phyloP scores from a whole-genome alignment of 2,329 filamentous ascomycete genomes.

The Trichoderma sp. region DNA sequence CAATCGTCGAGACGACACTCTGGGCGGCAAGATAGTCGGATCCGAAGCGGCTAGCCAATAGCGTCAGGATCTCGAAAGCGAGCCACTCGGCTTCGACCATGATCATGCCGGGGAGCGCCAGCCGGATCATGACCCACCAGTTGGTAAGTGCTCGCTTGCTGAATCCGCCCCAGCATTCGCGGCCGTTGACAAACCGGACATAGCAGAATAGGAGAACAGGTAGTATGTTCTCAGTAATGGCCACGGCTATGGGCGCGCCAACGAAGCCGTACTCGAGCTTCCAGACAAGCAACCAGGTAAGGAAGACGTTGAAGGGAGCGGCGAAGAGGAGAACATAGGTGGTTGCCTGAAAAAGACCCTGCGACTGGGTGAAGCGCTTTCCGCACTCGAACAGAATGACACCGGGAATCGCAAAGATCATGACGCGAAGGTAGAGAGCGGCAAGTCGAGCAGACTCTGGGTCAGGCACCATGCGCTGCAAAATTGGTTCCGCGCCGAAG shows the following conservation, averaged over 20 bases:
- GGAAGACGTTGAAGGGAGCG: slow-evolving; percentile 71
- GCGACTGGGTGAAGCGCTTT: slow-evolving; percentile 79
- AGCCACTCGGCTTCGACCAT: slow-evolving; percentile 95
- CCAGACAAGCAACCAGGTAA: slow-evolving; percentile 81
- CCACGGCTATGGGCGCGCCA: slow-evolving; percentile 78
- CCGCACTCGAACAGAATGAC: slow-evolving; percentile 74
- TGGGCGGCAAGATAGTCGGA: slow-evolving; percentile 82
- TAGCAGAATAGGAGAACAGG: slow-evolving; percentile 76
- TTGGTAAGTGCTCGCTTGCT: slow-evolving; percentile 67
- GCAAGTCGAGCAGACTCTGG: slow-evolving; percentile 65
- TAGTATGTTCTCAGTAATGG: slow-evolving; percentile 73
- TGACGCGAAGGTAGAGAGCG: slow-evolving; percentile 68
- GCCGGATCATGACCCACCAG: slow-evolving; percentile 78
- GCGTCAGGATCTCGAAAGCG: slow-evolving; percentile 85
- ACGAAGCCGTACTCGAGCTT: slow-evolving; percentile 66
- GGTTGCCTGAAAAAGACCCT: slow-evolving; percentile 75
- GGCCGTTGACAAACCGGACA: slow-evolving; percentile 69
- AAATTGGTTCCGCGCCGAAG: slow-evolving; percentile 58
- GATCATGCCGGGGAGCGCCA: slow-evolving; percentile 83
- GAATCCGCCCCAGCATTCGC: slow-evolving; percentile 82
- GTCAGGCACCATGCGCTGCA: slow-evolving; percentile 47
- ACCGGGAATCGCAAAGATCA: slow-evolving; percentile 71
- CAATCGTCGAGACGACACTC: slow-evolving; percentile 75
- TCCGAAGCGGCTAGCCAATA: slow-evolving; percentile 77
- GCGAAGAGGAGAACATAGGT: slow-evolving; percentile 74